Base-by-base conservation (phyloP, 768 basidiomycete genomes). In the Cystobasidium ongulense region DNA sequence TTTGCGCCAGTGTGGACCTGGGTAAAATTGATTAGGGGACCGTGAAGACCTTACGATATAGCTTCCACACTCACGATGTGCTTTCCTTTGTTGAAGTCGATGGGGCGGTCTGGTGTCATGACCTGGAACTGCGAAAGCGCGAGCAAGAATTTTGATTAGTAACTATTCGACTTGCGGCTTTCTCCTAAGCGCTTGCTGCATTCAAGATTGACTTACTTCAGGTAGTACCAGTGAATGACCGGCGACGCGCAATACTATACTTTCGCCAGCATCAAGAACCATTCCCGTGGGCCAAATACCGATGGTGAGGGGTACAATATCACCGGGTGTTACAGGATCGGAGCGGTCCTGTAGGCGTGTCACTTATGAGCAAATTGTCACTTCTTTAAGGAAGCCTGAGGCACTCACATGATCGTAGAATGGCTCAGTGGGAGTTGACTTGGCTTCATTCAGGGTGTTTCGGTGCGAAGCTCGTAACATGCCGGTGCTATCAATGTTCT, bases 401-500 rank as follows among this genome's bases (percentile, higher is more conserved):
- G 23, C 7, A 7, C n/a, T 21, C 25, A 64, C 63, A 36, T 64
- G 63, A 36, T 64, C 63, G 35, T 64, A 64, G 63, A 64, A 64
- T 10, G 63, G 63, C 63, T 64, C 63, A 25, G 33, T 64, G 7
- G 23, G 25, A 11, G 63, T 64, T 25, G 63, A 64, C 21, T 70
- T 74, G 36, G 61, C 50, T 27, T 23, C 17, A 52, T 39, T 33
- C 73, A 71, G 67, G 63, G 72, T 76, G 46, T 53, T 53, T 36
- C 76, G 76, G 39, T 76, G 76, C 17, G 76, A 76, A 27, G 76
- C 76, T 27, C 74, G 74, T 10, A 76, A 68, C 66, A 76, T 71
- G 17, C 76, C 65, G 35, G 39, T 67, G 21, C 59, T 39, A 18
- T 25, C 4, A 23, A 50, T 4, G 59, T 10, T 21, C 27, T 18